Evolutionary conservation across 192 early-diverging fungal species (phyloP).

Genomic region (Entomortierella lignicola): DNA sequence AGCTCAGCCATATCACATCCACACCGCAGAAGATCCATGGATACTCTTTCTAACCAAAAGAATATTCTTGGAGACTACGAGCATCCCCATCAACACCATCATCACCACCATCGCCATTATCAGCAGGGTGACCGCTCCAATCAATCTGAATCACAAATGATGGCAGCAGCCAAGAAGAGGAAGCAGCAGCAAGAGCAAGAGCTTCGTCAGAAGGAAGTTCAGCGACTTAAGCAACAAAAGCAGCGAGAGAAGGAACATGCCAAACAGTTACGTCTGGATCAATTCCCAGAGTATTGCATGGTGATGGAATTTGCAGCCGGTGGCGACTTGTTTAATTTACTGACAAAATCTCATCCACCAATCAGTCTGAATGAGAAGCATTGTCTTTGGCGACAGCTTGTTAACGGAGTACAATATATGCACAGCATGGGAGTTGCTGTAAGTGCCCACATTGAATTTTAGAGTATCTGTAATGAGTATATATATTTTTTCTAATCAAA

Average conservation of each 20-base stretch:
- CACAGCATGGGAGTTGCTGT: slow-evolving; percentile 79
- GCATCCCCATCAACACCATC: not conserved
- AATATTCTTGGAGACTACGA: not conserved
- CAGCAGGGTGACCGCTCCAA: not conserved
- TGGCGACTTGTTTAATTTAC: slow-evolving; percentile 78
- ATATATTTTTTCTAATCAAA: no score
- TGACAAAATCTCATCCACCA: slow-evolving; percentile 63
- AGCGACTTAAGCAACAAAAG: slow-evolving; percentile 29
- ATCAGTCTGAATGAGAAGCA: slow-evolving; percentile 60
- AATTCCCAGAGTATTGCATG: slow-evolving; percentile 62
- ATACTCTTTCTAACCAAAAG: not conserved
- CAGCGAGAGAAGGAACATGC: slow-evolving; percentile 19
- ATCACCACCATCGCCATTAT: not conserved
- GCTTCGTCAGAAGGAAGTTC: slow-evolving; percentile 22
- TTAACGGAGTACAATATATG: slow-evolving; percentile 77
- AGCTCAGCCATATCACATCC: slow-evolving; percentile 1
- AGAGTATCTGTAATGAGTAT: no score
- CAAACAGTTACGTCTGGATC: slow-evolving; percentile 56
- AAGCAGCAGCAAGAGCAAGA: slow-evolving; percentile 37
- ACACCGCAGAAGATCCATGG: slow-evolving; percentile 15
- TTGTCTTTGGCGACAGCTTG: slow-evolving; percentile 78
- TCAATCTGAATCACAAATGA: not conserved
- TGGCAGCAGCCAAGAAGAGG: slow-evolving; percentile 23
- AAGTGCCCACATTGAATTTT: slow-evolving; percentile 5
- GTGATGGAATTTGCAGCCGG: slow-evolving; percentile 87